phyloP scores from a whole-genome alignment of 169 alveolate species.

The Babesia sp. region DNA sequence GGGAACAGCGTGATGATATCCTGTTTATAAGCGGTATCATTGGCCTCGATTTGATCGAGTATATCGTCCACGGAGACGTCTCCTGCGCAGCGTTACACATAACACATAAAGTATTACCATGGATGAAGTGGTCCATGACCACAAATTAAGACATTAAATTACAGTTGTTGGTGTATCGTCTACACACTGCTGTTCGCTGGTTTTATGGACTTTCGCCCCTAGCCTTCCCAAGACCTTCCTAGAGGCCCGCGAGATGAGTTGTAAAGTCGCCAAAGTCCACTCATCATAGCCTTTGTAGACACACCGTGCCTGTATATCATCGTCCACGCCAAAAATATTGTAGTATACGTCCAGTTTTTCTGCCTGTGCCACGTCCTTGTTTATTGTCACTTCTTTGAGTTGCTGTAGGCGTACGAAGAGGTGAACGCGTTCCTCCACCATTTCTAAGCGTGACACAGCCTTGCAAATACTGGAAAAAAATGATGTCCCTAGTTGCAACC shows the following conservation, averaged over 20 bases:
- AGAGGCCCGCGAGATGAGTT: neutral
- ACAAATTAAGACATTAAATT: neutral
- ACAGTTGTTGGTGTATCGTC: neutral
- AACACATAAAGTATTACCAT: slow-evolving; percentile 4
- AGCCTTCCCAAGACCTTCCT: neutral
- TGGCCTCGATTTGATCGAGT: slow-evolving; percentile 26
- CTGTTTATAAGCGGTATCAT: neutral
- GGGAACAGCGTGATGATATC: slow-evolving; percentile 23
- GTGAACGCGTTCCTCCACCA: slow-evolving; percentile 33
- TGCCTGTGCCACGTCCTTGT: neutral
- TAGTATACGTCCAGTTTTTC: slow-evolving; percentile 6
- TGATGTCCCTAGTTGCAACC: neutral
- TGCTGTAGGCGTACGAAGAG: slow-evolving; percentile 23
- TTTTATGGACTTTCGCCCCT: neutral
- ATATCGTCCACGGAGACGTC: slow-evolving; percentile 17
- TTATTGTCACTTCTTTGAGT: neutral
- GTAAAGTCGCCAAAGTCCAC: slow-evolving; percentile 10
- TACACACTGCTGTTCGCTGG: neutral
- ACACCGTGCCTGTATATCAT: slow-evolving; percentile 7
- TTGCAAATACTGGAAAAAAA: neutral
- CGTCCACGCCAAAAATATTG: slow-evolving; percentile 23
- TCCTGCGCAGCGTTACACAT: slow-evolving; percentile 24
- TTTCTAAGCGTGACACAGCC: slow-evolving; percentile 4
- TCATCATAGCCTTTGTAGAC: slow-evolving; percentile 21
- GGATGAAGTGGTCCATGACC: slow-evolving; percentile 16